Base-by-base conservation (phyloP, 192 early-diverging fungal genomes). In the Backusella tarrabulga region DNA sequence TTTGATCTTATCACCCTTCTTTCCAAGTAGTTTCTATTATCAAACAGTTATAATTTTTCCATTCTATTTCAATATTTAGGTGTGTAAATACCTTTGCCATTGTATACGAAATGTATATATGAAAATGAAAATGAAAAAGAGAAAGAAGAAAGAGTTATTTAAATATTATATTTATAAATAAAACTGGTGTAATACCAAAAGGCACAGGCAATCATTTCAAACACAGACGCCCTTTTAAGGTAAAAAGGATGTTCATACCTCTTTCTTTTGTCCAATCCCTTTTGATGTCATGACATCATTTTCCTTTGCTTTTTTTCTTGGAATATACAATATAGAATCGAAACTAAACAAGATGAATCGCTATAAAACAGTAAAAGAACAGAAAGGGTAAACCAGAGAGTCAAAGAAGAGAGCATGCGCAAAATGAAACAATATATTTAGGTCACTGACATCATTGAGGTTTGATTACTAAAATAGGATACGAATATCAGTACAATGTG, bases 1-100 rank as follows among this genome's bases (percentile, higher is more conserved):
- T 63, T 80, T 80, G 74, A 84, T 80, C 42, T 83, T 79, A 19
- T 80, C 79, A 1, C 72, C 77, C 41, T 79, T 79, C 29, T 79
- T 79, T 36, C 72, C 72, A 35, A 74, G 23, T 50, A 46, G 9
- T 72, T 41, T 41, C 44, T 44, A 72, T 63, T 26, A 12, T 44
- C 15, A 17, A 17, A 44, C 42, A 44, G 42, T 44, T 44, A 44
- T 5, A 4, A 5, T 12, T 63, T 12, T 11, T 63, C 0, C 26
- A 29, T 63, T 63, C 9, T 63, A 63, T 14, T 14, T 29, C 23
- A 29, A 29, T 12, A 4, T 63, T 8, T 29, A 4, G 19, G 23
- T 29, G 7, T 29, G 29, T 32, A 60, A 21, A 34, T 60, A 74
- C 56, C 56, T 74, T 74, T 74, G 54, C 56, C 73, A 66, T 70